Evolutionary conservation across 345 rosid genomes (phyloP).

Genomic region (Boechera stricta): DNA sequence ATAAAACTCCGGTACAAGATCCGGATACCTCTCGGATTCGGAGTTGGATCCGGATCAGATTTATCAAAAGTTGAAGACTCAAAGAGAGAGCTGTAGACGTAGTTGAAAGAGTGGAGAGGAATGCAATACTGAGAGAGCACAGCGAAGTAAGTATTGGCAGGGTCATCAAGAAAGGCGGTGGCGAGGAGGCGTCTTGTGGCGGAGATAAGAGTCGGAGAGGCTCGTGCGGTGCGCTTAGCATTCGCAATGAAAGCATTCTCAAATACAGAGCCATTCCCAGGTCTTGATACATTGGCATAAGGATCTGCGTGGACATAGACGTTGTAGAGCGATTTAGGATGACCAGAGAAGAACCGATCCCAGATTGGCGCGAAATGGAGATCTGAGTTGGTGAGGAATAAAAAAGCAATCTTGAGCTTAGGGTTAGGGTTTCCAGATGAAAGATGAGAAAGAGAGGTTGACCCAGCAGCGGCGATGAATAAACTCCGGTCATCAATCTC

Average conservation of each 20-base stretch:
- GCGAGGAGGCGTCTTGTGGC: slow-evolving; percentile 95
- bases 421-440: slow-evolving; percentile 56
- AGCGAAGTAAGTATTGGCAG: slow-evolving; percentile 83
- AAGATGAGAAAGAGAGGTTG: slow-evolving; percentile 65
- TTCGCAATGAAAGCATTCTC: slow-evolving; percentile 53
- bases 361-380: slow-evolving; percentile 85
- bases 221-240: slow-evolving; percentile 79
- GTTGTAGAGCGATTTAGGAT: slow-evolving; percentile 57
- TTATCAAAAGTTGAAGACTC: slow-evolving; percentile 59
- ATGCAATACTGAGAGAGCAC: slow-evolving; percentile 84
- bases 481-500: slow-evolving; percentile 74
- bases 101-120: slow-evolving; percentile 80
- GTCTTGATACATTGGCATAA: slow-evolving; percentile 57
- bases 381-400: slow-evolving; percentile 91
- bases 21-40: slow-evolving; percentile 55
- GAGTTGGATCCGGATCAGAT: slow-evolving; percentile 50
- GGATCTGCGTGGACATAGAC: slow-evolving; percentile 95
- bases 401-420: slow-evolving; percentile 85
- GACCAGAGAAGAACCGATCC: slow-evolving; percentile 65
- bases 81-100: slow-evolving; percentile 68
- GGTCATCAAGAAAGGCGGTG: slow-evolving; percentile 83
- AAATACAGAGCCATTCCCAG: slow-evolving; percentile 55
- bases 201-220: slow-evolving; percentile 87
- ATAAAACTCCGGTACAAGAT: slow-evolving; percentile 71
- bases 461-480: slow-evolving; percentile 60